Evolutionary conservation across 345 rosid genomes (phyloP).

Genomic region (Carallia brachiata): DNA sequence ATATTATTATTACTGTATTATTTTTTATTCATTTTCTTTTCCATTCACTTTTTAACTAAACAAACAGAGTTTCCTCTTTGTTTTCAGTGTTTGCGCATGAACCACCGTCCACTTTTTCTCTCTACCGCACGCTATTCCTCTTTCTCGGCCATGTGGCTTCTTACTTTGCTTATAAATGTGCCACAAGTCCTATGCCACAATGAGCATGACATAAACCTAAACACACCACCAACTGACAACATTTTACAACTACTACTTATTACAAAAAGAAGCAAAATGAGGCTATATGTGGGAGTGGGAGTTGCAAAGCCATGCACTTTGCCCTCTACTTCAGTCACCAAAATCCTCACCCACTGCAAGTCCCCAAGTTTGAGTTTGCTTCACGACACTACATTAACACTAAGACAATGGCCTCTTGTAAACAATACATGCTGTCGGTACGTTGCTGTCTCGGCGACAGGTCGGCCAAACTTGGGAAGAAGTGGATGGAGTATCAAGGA

Average conservation of each 20-base stretch:
- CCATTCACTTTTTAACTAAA: no score
- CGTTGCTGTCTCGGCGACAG: not conserved
- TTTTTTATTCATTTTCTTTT: no score
- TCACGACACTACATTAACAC: no score
- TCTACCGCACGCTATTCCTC: no score
- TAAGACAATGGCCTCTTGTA: no score
- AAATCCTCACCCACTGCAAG: no score
- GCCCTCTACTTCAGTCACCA: no score
- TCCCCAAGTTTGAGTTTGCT: no score
- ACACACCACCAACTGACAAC: not conserved
- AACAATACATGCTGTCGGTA: not conserved
- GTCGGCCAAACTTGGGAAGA: slow-evolving; percentile 7
- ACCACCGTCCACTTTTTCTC: slow-evolving; percentile 17
- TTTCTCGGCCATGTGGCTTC: not conserved
- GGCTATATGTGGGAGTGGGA: slow-evolving; percentile 1
- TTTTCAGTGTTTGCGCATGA: not conserved
- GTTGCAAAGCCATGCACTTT: not conserved
- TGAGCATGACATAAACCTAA: not conserved
- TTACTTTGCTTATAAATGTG: not conserved
- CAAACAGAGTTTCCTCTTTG: no score
- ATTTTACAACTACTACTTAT: not conserved
- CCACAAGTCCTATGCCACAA: not conserved
- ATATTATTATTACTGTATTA: no score
- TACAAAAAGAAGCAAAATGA: not conserved
- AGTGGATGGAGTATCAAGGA: slow-evolving; percentile 34